A percentile compares a stretch with the other conserved stretches of the same genome.
phyloP scores from a whole-genome alignment of 2,329 filamentous ascomycete genomes.

The Orbilia blumenaviensis region DNA sequence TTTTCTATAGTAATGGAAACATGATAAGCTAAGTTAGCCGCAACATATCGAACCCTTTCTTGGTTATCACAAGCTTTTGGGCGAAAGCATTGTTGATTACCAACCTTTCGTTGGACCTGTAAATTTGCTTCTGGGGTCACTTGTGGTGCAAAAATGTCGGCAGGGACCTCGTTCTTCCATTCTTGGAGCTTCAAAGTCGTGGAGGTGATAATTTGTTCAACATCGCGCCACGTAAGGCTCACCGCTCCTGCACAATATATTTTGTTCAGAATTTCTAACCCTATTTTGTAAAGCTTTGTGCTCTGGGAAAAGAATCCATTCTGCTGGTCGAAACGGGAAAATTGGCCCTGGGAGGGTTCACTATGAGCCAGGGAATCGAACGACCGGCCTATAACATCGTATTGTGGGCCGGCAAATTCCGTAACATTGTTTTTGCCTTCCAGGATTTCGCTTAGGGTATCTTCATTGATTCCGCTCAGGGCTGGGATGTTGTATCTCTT shows the following conservation, averaged over 20 bases:
- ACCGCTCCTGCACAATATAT: constrained; percentile 57
- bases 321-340: constrained; percentile 32
- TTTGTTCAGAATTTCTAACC: constrained; percentile 53
- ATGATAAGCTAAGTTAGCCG: constrained; percentile 24
- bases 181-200: constrained; percentile 32
- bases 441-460: constrained; percentile 29
- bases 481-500: constrained; percentile 36
- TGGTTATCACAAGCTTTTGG: constrained; percentile 20
- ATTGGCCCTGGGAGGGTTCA: not conserved
- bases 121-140: constrained; percentile 15
- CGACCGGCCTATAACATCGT: not conserved
- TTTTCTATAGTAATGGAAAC: constrained; percentile 39
- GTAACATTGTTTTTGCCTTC: not conserved
- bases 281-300: constrained; percentile 57
- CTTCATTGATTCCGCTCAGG: constrained; percentile 40
- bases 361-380: constrained; percentile 9
- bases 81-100: constrained; percentile 16
- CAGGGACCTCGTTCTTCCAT: constrained; percentile 31
- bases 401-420: not conserved
- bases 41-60: constrained; percentile 8
- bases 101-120: constrained; percentile 49
- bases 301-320: constrained; percentile 56
- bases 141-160: constrained; percentile 23
- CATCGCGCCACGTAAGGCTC: constrained; percentile 56
- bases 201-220: constrained; percentile 54